phyloP scores from a whole-genome alignment of 1,139 yeast genomes.

The Candida sp. region DNA sequence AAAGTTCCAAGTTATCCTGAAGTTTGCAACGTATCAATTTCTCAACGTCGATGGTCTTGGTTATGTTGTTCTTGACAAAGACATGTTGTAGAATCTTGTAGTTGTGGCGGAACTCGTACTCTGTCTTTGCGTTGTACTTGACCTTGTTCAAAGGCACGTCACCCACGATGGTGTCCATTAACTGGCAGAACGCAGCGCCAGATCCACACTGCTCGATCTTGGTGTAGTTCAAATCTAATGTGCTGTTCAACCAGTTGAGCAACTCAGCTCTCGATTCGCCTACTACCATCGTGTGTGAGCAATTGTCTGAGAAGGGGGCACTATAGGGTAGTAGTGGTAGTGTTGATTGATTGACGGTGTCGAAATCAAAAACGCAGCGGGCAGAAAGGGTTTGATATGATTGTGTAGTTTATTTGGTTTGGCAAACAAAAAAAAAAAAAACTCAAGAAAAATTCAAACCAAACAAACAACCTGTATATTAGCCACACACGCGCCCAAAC shows the following conservation, averaged over 20 bases:
- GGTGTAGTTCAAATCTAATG: slow-evolving; percentile 65
- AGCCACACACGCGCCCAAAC: background rate
- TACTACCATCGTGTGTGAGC: slow-evolving; percentile 13
- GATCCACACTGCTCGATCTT: slow-evolving; percentile 95
- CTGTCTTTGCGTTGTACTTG: slow-evolving; percentile 64
- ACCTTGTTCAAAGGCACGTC: slow-evolving; percentile 84
- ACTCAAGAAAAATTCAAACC: background rate
- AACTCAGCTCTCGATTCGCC: slow-evolving; percentile 80
- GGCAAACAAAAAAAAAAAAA: slow-evolving; percentile 1
- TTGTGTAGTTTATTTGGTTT: background rate
- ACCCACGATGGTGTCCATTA: slow-evolving; percentile 82
- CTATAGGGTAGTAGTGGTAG: background rate
- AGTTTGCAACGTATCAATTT: slow-evolving; percentile 82
- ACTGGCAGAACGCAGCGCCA: slow-evolving; percentile 95
- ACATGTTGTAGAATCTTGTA: slow-evolving; percentile 85
- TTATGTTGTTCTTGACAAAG: slow-evolving; percentile 71
- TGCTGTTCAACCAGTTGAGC: slow-evolving; percentile 81
- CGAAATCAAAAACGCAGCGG: background rate
- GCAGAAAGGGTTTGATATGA: background rate
- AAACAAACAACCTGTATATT: slow-evolving; percentile 3
- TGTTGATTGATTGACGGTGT: background rate
- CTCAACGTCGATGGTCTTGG: slow-evolving; percentile 82
- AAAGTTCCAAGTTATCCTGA: slow-evolving; percentile 92
- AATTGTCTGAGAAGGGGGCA: background rate
- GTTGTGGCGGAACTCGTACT: slow-evolving; percentile 80